phyloP scores from a whole-genome alignment of 2,329 filamentous ascomycete genomes.

The Aphanoascus verrucosus region DNA sequence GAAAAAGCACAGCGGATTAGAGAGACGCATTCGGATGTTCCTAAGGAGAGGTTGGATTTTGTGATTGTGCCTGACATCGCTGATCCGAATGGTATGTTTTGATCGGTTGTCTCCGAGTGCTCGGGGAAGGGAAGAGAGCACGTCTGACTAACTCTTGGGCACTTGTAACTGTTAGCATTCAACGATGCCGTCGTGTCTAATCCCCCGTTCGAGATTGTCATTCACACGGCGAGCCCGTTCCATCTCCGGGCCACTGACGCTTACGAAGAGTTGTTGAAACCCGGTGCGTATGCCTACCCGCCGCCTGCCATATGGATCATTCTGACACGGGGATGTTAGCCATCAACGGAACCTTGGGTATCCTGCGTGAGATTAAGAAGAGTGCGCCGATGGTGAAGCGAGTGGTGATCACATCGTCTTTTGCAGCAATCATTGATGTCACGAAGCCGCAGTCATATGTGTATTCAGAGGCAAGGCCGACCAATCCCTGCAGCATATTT shows the following conservation, averaged over 20 bases:
- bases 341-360: conserved; percentile 52
- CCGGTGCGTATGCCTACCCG: conserved; percentile 37
- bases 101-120: too few relatives aligned
- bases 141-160: background rate
- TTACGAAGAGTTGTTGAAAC: conserved; percentile 48
- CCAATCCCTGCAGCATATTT: background rate
- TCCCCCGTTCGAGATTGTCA: conserved; percentile 59
- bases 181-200: conserved; percentile 51
- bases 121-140: too few relatives aligned
- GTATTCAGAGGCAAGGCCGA: conserved; percentile 17
- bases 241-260: conserved; percentile 61
- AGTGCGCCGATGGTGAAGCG: conserved; percentile 56
- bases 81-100: conserved; percentile 24
- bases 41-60: conserved; percentile 51
- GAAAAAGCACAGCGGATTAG: conserved; percentile 53
- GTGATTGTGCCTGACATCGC: conserved; percentile 64
- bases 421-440: conserved; percentile 52
- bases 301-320: background rate
- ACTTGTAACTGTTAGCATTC: conserved; percentile 44
- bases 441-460: conserved; percentile 26
- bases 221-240: conserved; percentile 66
- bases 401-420: conserved; percentile 60
- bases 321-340: conserved; percentile 38
- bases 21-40: conserved; percentile 40
- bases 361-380: conserved; percentile 52